phyloP scores from a whole-genome alignment of 495 filamentous ascomycete genomes.

The Penicilliopsis zonata region DNA sequence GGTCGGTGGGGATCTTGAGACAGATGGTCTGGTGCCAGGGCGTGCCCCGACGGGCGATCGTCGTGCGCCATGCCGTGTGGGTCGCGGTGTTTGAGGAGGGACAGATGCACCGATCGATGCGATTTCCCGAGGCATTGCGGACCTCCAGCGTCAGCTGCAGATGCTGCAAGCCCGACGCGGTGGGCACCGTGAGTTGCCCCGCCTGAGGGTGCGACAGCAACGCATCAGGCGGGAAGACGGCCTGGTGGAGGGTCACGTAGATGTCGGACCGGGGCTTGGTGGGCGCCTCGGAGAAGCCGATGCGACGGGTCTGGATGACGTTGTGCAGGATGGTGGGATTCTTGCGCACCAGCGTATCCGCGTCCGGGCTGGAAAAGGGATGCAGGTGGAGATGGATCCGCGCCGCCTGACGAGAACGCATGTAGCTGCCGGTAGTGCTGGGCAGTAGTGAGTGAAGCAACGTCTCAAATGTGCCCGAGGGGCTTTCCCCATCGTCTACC shows the following conservation, averaged over 20 bases:
- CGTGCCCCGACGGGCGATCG: conserved; percentile 63
- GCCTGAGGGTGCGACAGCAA: conserved; percentile 68
- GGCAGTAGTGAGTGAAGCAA: conserved; percentile 63
- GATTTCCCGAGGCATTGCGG: conserved; percentile 60
- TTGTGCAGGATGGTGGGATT: conserved; percentile 83
- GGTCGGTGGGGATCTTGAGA: conserved; percentile 64
- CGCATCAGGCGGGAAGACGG: conserved; percentile 62
- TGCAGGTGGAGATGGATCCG: conserved; percentile 65
- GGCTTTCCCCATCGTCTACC: conserved; percentile 40
- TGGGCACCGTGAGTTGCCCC: conserved; percentile 58
- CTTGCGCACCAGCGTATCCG: conserved; percentile 64
- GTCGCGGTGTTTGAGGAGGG: conserved; percentile 65
- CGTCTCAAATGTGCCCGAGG: conserved; percentile 58
- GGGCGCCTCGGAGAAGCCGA: conserved; percentile 91
- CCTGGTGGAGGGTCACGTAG: conserved; percentile 73
- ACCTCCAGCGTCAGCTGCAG: conserved; percentile 87
- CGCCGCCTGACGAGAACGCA: conserved; percentile 56
- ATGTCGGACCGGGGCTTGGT: conserved; percentile 84
- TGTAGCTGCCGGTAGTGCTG: conserved; percentile 59
- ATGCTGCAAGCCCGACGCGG: conserved; percentile 50
- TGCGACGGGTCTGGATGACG: conserved; percentile 66
- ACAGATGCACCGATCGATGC: conserved; percentile 78
- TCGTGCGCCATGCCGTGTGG: conserved; percentile 77
- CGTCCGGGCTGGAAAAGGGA: conserved; percentile 62
- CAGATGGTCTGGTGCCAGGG: conserved; percentile 81